phyloP scores from a whole-genome alignment of 345 rosid genomes.

The Eucalyptus viminalis region DNA sequence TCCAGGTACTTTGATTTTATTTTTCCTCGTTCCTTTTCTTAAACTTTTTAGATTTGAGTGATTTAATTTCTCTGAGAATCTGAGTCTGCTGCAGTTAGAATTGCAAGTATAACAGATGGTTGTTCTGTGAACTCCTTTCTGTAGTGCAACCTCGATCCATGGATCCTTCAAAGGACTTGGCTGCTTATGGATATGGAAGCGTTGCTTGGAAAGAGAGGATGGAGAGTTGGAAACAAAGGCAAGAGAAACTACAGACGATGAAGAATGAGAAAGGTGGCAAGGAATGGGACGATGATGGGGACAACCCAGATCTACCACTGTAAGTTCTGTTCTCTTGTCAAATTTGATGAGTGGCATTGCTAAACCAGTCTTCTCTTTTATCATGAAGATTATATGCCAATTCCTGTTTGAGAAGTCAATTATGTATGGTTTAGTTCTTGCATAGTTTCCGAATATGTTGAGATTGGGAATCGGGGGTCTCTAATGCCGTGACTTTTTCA shows the following conservation, averaged over 20 bases:
- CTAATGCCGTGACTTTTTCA: neutral
- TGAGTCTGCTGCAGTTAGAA: neutral
- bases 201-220: constrained; percentile 51
- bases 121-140: neutral
- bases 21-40: neutral
- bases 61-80: neutral
- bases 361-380: neutral
- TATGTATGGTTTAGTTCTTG: neutral
- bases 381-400: neutral
- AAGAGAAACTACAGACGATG: constrained; percentile 11
- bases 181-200: constrained; percentile 47
- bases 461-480: neutral
- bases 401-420: neutral
- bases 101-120: neutral
- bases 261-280: constrained; percentile 10
- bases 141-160: constrained; percentile 30
- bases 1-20: constrained; percentile 3
- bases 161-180: constrained; percentile 43
- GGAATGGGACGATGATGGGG: constrained; percentile 18
- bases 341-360: neutral
- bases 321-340: constrained; percentile 5
- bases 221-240: constrained; percentile 27
- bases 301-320: constrained; percentile 31
- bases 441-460: neutral
- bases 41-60: neutral